phyloP scores from a whole-genome alignment of 306 rosid genomes.

The Calophaca sinica region DNA sequence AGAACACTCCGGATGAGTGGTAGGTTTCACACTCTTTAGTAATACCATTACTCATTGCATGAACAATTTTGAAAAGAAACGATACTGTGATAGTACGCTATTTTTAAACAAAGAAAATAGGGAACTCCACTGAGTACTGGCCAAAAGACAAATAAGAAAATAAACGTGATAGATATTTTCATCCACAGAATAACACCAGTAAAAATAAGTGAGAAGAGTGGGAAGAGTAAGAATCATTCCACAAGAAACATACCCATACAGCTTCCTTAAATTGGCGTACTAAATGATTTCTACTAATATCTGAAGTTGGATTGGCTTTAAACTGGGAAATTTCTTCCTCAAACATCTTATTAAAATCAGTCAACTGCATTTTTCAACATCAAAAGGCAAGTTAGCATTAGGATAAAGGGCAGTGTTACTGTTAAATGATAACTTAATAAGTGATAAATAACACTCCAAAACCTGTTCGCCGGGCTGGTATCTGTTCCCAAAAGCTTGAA shows the following conservation, averaged over 20 bases:
- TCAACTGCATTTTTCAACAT: constrained; percentile 55
- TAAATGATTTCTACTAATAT: constrained; percentile 51
- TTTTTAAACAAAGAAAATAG: constrained; percentile 17
- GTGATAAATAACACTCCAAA: constrained; percentile 28
- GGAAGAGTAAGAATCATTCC: neutral
- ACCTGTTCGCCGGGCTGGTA: constrained; percentile 82
- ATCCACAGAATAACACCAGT: constrained; percentile 2
- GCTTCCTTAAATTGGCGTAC: constrained; percentile 84
- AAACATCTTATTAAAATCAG: constrained; percentile 73
- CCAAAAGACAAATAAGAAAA: constrained; percentile 25
- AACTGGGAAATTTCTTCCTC: constrained; percentile 62
- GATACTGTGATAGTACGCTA: neutral
- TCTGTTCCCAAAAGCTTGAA: constrained; percentile 62
- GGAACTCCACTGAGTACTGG: constrained; percentile 13
- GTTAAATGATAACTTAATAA: constrained; percentile 2
- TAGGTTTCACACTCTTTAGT: constrained; percentile 23
- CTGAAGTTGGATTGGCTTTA: constrained; percentile 57
- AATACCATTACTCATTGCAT: constrained; percentile 23
- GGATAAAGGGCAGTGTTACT: neutral
- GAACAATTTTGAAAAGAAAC: constrained; percentile 20
- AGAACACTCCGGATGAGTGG: constrained; percentile 12
- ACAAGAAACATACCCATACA: constrained; percentile 76
- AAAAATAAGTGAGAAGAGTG: neutral
- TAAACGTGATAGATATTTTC: neutral
- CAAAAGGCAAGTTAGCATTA: constrained; percentile 38